Conservation (phyloP, 257 asterid genomes). For the Solanum chiquidenum region DNA sequence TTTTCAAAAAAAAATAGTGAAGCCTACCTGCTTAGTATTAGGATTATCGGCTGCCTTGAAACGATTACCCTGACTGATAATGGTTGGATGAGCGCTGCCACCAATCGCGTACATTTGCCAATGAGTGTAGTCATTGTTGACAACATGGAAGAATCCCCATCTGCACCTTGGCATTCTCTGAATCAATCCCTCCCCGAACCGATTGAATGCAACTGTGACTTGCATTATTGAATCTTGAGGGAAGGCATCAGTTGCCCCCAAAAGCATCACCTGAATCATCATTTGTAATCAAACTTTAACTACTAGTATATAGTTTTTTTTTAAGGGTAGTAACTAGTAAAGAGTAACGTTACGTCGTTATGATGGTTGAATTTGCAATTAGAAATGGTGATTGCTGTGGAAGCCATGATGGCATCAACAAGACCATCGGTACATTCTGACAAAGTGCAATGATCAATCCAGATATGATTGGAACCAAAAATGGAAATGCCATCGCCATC, state of each 20-base stretch:
- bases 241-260: constrained; percentile 34
- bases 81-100: constrained; percentile 49
- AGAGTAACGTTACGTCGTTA: background rate
- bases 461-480: background rate
- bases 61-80: constrained; percentile 58
- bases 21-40: constrained; percentile 33
- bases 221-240: constrained; percentile 39
- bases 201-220: constrained; percentile 49
- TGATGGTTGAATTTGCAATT: constrained; percentile 7
- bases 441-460: constrained; percentile 1
- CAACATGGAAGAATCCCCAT: constrained; percentile 51
- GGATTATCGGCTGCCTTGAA: constrained; percentile 36
- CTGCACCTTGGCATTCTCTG: constrained; percentile 63
- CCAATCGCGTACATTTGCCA: constrained; percentile 63
- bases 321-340: background rate
- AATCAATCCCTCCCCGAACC: constrained; percentile 40
- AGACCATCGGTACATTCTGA: background rate
- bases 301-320: background rate
- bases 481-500: constrained; percentile 31
- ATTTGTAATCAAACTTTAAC: background rate
- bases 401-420: background rate
- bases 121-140: constrained; percentile 45
- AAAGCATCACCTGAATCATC: constrained; percentile 18
- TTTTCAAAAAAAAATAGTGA: background rate
- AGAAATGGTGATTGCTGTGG: constrained; percentile 4